Base-by-base conservation (phyloP, 108 stramenopile species). In the Fistulifera solaris region DNA sequence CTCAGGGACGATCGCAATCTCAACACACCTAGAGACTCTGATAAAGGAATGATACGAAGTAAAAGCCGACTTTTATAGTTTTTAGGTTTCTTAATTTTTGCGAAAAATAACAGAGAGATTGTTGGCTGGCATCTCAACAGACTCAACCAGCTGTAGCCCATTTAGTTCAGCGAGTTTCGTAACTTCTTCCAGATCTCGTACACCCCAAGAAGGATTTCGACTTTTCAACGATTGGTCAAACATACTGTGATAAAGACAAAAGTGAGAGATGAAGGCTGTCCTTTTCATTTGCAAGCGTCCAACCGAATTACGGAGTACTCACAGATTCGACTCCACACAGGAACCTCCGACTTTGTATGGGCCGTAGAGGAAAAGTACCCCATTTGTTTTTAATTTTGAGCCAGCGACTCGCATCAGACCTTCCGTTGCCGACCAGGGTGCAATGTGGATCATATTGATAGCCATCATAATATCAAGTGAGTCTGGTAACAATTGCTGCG, bases 361-460 rank as follows among this genome's bases (percentile, higher is more conserved):
- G 11, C 91, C 91, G 55, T 93, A 93, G 39, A 76, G 73, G 35
- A 65, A 65, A 40, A 93, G 58, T 12, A 67, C 51, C 0, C 91
- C 91, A 15, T 51, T 0, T 15, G 70, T 77, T 38, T 47, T 39
- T 43, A 86, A 61, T 15, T 50, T 38, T 50, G 67, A 57, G 2
- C 61, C 66, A 1, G 85, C 78, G 26, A 71, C 42, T 47, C 76
- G 68, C 78, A 93, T 70, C 45, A 93, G 54, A 10, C 87, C 91
- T 24, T 77, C 16, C 1, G 87, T 93, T 1, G 87, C 91, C 27
- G 62, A 59, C 87, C 87, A 93, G 1, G 91, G 87, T 8, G 81
- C 71, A 24, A 93, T 89, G 62, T 93, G 91, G 38, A 89, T 85
- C 87, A 93, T 86, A 57, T 93, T 93, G 54, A 86, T 84, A 52